A percentile compares a stretch with the other conserved stretches of the same genome.
phyloP scores from a whole-genome alignment of 345 rosid genomes.

The Hibiscus mutabilis region DNA sequence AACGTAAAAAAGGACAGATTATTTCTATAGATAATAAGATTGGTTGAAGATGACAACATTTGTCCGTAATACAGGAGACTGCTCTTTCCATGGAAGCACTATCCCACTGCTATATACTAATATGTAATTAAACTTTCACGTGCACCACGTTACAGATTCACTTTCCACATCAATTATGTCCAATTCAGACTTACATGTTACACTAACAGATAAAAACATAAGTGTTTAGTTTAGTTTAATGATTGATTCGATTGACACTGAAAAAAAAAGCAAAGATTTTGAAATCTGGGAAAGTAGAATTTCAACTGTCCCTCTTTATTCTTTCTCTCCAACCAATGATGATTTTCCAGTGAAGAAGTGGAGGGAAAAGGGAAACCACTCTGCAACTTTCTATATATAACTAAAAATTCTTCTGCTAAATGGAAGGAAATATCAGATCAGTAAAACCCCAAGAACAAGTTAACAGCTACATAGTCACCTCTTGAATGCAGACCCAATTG shows the following conservation, averaged over 20 bases:
- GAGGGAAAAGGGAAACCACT: not conserved
- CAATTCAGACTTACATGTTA: too few relatives aligned
- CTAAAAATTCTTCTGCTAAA: not conserved
- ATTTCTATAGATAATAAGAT: too few relatives aligned
- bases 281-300: conserved; percentile 4
- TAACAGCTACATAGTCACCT: not conserved
- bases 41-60: not conserved
- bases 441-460: not conserved
- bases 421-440: not conserved
- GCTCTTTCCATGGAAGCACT: not conserved
- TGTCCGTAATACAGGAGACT: not conserved
- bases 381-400: not conserved
- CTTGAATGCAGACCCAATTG: not conserved
- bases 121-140: too few relatives aligned
- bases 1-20: too few relatives aligned
- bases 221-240: not conserved
- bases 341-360: conserved; percentile 4
- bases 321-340: conserved; percentile 11
- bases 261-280: not conserved
- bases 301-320: not conserved
- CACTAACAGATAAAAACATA: too few relatives aligned
- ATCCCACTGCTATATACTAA: not conserved
- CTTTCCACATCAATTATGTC: too few relatives aligned
- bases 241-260: not conserved
- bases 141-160: too few relatives aligned